Evolutionary conservation across 441 rosid species (phyloP).

Genomic region (Pelargonium cotyledonis): DNA sequence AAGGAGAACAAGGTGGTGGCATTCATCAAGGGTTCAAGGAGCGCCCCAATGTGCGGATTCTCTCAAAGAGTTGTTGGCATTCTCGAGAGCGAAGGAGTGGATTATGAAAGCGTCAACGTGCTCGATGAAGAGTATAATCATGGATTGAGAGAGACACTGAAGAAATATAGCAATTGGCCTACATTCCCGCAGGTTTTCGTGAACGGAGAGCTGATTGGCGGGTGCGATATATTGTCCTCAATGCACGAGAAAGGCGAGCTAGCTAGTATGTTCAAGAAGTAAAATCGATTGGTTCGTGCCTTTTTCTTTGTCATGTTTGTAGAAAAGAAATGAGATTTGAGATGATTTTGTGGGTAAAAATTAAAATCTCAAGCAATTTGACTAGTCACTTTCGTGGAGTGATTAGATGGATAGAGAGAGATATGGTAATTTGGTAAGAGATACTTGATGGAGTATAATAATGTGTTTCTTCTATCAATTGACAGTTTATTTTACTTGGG

Average conservation of each 20-base stretch:
- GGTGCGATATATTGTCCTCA: constrained; percentile 55
- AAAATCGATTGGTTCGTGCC: background rate
- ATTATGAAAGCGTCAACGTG: constrained; percentile 74
- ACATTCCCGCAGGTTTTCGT: constrained; percentile 56
- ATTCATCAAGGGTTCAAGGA: constrained; percentile 79
- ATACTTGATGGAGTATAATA: no score
- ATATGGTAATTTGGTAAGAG: no score
- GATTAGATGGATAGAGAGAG: no score
- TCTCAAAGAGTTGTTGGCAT: constrained; percentile 75
- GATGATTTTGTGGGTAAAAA: no score
- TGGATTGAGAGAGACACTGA: constrained; percentile 63
- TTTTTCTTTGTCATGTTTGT: no score
- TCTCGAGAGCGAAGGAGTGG: constrained; percentile 66
- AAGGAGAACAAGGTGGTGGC: constrained; percentile 86
- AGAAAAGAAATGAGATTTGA: no score
- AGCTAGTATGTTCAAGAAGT: constrained; percentile 40
- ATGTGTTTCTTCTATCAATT: no score
- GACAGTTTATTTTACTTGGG: no score
- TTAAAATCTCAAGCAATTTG: no score
- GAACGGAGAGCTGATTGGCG: constrained; percentile 56
- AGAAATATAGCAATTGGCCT: constrained; percentile 61
- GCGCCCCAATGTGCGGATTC: constrained; percentile 83
- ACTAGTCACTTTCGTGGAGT: no score
- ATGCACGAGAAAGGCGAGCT: constrained; percentile 67
- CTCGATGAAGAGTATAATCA: constrained; percentile 72